Evolutionary conservation across 331 rosid genomes (phyloP), one percentile per base, ranked within the genome.

Genomic region (Acacia pycnantha): DNA sequence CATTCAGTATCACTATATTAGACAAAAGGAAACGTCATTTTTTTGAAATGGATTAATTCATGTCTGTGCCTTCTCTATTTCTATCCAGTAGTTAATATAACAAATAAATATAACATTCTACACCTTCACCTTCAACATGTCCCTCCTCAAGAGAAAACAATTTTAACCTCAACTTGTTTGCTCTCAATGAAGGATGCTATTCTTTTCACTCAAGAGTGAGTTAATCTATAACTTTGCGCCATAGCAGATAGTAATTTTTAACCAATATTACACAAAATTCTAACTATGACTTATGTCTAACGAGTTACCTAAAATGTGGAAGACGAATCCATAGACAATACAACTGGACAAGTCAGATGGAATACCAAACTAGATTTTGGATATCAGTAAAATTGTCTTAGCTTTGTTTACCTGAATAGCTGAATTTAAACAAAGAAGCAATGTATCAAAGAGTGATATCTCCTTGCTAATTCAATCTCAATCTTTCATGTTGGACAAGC

Each of bases 21-120:
- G 50, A 19, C 50, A 74, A 27, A 53, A 33, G 19, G 77, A 41
- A 50, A 53, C 3, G 33, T 5, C 31, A 53, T 19, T 53, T 87
- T 86, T 66, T 82, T 79, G 85, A 90, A 88, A 85, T 90, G 93
- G 82, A 37, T 6, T 37, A 37, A 92, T 83, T 79, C 97, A 97
- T 0, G 97, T 79, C 87, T 92, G 94, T 8, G 94, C 90, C 84
- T 95, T 90, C 87, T 15, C 56, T 16, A 50, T 50, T 15, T 93
- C 97, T 70, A 95, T 90, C 96, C 97, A 88, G 86, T 95, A 92
- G 82, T 95, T 84, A 69, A 95, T 90, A 21, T 95, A 96, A 93
- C 84, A 33, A 33, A 33, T 33, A 81, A 81, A 53, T 90, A 95
- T 90, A 89, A 90, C 87, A 95, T 92, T 92, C 98, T 92, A 94